A percentile compares a stretch with the other conserved stretches of the same genome.
Conservation (phyloP, 2,329 filamentous ascomycete species). For the Colletotrichum godetiae region DNA sequence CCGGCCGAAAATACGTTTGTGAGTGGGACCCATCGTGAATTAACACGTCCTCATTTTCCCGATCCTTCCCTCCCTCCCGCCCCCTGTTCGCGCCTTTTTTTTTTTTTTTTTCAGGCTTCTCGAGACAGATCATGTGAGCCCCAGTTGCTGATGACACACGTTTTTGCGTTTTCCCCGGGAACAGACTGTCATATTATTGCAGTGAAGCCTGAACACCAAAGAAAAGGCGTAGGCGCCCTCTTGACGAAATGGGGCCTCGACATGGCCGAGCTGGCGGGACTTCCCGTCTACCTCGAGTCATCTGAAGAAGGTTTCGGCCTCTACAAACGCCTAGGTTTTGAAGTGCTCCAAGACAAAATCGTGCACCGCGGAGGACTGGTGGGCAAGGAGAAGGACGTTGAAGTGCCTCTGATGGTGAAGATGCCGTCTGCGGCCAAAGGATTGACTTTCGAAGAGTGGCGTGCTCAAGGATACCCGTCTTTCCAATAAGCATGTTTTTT, state of each 20-base stretch:
- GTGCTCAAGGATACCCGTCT: constrained; percentile 33
- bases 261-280: constrained; percentile 45
- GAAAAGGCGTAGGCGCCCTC: constrained; percentile 53
- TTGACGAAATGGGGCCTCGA: constrained; percentile 54
- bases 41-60: background rate
- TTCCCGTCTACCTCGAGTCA: constrained; percentile 60
- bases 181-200: constrained; percentile 55
- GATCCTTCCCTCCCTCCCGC: background rate
- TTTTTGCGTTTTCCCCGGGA: background rate
- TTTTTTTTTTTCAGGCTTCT: background rate
- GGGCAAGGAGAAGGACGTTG: constrained; percentile 48
- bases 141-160: constrained; percentile 25
- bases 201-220: constrained; percentile 55
- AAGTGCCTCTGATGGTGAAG: constrained; percentile 54
- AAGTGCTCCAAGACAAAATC: constrained; percentile 49
- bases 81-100: background rate
- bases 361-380: constrained; percentile 51
- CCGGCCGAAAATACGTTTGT: constrained; percentile 53
- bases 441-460: constrained; percentile 49
- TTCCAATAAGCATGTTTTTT: constrained; percentile 11
- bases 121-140: background rate
- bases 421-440: constrained; percentile 49
- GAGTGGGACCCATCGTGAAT: constrained; percentile 39
- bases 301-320: constrained; percentile 52
- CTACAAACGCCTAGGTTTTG: constrained; percentile 59